Evolutionary conservation across 306 rosid species (phyloP), one percentile per base, ranked within the genome.

Genomic region (Dalbergia cultrata): DNA sequence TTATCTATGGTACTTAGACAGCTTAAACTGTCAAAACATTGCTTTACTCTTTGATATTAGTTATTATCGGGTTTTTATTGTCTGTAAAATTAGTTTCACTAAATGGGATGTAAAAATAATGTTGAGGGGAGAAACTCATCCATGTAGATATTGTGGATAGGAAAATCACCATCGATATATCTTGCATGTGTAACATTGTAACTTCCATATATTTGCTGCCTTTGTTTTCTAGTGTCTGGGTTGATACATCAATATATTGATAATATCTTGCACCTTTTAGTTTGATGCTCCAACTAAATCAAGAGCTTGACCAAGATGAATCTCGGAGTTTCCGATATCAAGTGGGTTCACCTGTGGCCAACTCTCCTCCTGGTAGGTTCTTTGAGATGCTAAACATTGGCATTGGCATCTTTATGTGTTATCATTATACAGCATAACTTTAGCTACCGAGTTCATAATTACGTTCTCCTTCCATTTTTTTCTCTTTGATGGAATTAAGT

Each of bases 281-380:
- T 79, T 90, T 96, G 87, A 89, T 93, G 94, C 91, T 92, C 84
- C 99, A 96, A 84, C 81, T 93, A 64, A 96, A 84, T 88, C 99
- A 90, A 90, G 99, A 95, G 82, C 93, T 88, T 79, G 99, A 95
- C 61, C 99, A 90, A 89, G 99, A 95, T 61, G 98, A 95, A 26
- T 65, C 91, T 85, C 88, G 93, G 69, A 88, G 88, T 81, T 89
- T 91, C 78, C 85, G 94, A 53, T 91, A 87, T 81, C 98, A 85
- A 89, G 87, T 92, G 82, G 91, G 97, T 86, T 96, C 99, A 45
- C 99, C 99, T 58, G 59, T 90, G 16, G 80, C 97, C 77, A 90
- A 78, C 88, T 96, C 99, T 77, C 99, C 99, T 13, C 98, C 99
- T 76, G 99, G 99, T 96, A 83, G 84, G 82, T 83, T 77, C 60